Evolutionary conservation across 495 filamentous ascomycete species (phyloP).

Genomic region (Aspergillus ostianus): DNA sequence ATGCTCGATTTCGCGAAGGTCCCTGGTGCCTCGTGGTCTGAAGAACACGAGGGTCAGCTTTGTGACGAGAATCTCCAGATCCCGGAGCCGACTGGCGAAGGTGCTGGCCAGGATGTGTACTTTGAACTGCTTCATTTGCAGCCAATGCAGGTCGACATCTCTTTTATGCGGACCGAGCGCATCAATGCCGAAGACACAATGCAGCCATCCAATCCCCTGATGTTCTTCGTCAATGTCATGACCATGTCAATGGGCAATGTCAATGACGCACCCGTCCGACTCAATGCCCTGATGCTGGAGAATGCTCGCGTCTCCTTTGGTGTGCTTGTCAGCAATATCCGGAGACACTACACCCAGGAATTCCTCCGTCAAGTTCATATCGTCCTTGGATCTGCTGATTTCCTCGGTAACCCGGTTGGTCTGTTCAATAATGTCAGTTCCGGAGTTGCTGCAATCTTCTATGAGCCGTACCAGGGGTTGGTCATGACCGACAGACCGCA

Average conservation of each 20-base stretch:
- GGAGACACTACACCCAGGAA: slow-evolving; percentile 93
- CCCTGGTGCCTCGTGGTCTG: slow-evolving; percentile 87
- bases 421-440: slow-evolving; percentile 98
- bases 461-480: slow-evolving; percentile 96
- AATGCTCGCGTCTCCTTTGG: slow-evolving; percentile 90
- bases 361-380: slow-evolving; percentile 94
- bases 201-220: slow-evolving; percentile 84
- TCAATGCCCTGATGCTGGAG: slow-evolving; percentile 92
- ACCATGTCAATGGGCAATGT: slow-evolving; percentile 99
- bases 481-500: slow-evolving; percentile 95
- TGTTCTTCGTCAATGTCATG: slow-evolving; percentile 97
- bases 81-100: slow-evolving; percentile 82
- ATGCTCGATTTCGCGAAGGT: slow-evolving; percentile 94
- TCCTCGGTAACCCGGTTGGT: slow-evolving; percentile 97
- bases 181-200: slow-evolving; percentile 91
- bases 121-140: slow-evolving; percentile 96
- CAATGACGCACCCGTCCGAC: slow-evolving; percentile 90
- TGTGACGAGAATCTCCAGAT: slow-evolving; percentile 89
- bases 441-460: slow-evolving; percentile 95
- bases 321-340: slow-evolving; percentile 77
- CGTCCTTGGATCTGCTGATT: slow-evolving; percentile 93
- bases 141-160: slow-evolving; percentile 96
- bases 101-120: slow-evolving; percentile 88
- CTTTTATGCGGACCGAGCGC: slow-evolving; percentile 93
- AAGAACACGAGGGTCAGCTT: slow-evolving; percentile 75